A percentile compares a stretch with the other conserved stretches of the same genome.
phyloP scores from a whole-genome alignment of 2,329 filamentous ascomycete genomes.

The Colletotrichum sp. region DNA sequence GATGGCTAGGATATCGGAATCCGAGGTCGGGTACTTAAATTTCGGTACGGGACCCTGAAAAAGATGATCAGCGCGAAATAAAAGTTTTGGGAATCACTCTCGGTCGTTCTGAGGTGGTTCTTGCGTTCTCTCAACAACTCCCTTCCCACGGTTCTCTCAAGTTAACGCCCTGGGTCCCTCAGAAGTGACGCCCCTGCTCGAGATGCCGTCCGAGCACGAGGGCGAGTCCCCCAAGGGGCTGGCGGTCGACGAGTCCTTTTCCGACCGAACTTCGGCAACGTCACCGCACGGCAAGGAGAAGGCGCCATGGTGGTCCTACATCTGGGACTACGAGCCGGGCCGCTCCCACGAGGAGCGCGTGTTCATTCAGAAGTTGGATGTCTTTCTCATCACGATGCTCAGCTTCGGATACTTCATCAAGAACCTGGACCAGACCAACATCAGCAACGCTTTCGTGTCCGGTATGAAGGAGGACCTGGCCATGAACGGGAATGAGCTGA shows the following conservation, averaged over 20 bases:
- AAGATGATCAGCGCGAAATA: too few relatives aligned
- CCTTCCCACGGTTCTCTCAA: background rate
- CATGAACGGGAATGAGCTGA: slow-evolving; percentile 31
- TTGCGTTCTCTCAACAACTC: background rate
- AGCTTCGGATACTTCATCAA: slow-evolving; percentile 22
- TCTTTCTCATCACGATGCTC: slow-evolving; percentile 21
- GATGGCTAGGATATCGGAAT: slow-evolving; percentile 9
- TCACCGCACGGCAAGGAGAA: background rate
- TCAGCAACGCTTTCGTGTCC: slow-evolving; percentile 29
- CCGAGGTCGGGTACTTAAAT: slow-evolving; percentile 8
- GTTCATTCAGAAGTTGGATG: slow-evolving; percentile 31
- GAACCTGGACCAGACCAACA: slow-evolving; percentile 30
- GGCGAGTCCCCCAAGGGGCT: slow-evolving; percentile 2
- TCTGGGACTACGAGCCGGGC: slow-evolving; percentile 30
- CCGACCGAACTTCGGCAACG: background rate
- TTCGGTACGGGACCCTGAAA: background rate
- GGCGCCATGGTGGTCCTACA: slow-evolving; percentile 37
- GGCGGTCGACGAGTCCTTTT: background rate
- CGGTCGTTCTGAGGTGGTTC: background rate
- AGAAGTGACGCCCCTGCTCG: slow-evolving; percentile 17
- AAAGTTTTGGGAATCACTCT: background rate
- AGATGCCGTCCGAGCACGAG: slow-evolving; percentile 16
- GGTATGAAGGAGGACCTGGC: slow-evolving; percentile 31
- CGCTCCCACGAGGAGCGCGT: slow-evolving; percentile 27
- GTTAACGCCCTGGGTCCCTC: background rate